Evolutionary conservation across 2,329 filamentous ascomycete genomes (phyloP).

Genomic region (Cryphonectria parasitica): DNA sequence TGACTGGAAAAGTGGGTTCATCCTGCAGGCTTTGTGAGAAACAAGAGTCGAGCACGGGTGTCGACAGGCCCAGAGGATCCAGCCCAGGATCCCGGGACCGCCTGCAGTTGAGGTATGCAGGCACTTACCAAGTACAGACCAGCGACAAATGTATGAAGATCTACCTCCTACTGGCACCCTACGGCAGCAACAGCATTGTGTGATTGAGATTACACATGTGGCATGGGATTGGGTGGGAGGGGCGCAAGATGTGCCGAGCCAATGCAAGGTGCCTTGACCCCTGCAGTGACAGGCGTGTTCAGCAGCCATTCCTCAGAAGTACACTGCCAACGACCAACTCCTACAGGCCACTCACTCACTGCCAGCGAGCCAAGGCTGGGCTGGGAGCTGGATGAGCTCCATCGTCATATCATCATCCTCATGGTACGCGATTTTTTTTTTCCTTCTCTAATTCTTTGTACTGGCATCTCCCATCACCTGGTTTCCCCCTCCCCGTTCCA

Average conservation of each 20-base stretch:
- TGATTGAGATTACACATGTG: conserved; percentile 4
- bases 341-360: background rate
- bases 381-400: background rate
- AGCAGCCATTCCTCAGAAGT: background rate
- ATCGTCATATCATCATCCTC: conserved; percentile 6
- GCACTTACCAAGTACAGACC: background rate
- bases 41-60: background rate
- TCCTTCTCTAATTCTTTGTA: background rate
- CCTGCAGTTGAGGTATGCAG: background rate
- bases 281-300: conserved; percentile 20
- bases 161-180: background rate
- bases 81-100: background rate
- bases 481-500: background rate
- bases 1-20: background rate
- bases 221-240: background rate
- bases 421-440: background rate
- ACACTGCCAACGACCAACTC: background rate
- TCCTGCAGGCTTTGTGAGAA: background rate
- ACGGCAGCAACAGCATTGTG: background rate
- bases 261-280: conserved; percentile 17
- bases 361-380: background rate
- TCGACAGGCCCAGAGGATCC: conserved; percentile 7
- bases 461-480: conserved; percentile 9
- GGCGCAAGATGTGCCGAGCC: conserved; percentile 16
- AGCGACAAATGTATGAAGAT: background rate